Base-by-base conservation (phyloP, 2,329 filamentous ascomycete genomes). In the Herpotrichia juniperi region DNA sequence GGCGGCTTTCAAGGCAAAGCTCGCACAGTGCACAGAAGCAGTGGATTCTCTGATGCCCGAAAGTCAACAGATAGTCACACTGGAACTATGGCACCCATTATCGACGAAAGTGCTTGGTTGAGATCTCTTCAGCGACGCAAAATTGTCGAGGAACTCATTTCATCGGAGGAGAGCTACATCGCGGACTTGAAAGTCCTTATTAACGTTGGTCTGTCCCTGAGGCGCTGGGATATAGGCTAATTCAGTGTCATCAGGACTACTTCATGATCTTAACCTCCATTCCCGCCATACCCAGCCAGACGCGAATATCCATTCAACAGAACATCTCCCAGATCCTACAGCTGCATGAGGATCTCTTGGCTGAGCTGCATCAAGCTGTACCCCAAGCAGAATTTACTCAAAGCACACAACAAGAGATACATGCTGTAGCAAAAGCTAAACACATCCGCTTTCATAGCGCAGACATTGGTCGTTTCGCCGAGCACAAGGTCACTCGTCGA, bases 151-250 rank as follows among this genome's bases (percentile, higher is more conserved):
- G 94, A 97, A 74, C 78, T 97, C 45, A 85, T 97, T 54, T 83
- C 78, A 50, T 96, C 93, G 0, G 94, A 97, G 72, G 89, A 94
- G 69, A 86, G 88, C 64, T 97, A 97, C 69, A 87, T 97, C 62
- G 85, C 87, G 14, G 93, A 96, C 64, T 75, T 97, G 51, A 91
- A 91, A 63, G 91, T 94, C 59, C 79, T 97, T 53, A 88, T 89
- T 69, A 92, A 96, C 74, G 93, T 93, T 77, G 68, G 85, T 50
- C 17, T n/a, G 19, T 21, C 19, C 24, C 14, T 16, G 9, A 24
- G 4, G 6, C 31, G 12, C 10, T 37, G 2, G 6, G 21, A 17
- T 4, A 19, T 22, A 25, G 30, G 17, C 21, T 35, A 25, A 19
- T 26, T n/a, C 19, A 8, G 26, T 5, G n/a, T 8, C 8, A 12